Percentiles rank a stretch among this genome's conserved stretches.
These are phyloP conservation scores for Barnettozyma californica DNA, from an alignment of 805 yeast genomes.

Conservation along the genomic window DNA sequence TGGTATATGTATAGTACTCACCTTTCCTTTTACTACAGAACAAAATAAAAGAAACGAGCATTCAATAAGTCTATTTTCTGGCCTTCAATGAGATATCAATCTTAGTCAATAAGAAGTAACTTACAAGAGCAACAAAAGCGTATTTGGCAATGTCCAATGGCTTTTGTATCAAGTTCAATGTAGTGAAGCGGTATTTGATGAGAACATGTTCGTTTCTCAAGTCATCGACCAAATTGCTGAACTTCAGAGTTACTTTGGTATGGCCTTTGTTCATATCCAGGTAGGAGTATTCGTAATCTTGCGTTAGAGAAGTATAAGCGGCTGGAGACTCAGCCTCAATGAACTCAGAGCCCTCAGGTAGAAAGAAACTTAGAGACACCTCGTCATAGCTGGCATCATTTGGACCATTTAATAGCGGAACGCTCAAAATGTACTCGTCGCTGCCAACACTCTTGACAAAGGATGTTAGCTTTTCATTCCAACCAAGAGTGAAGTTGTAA, in stretches of 20 bases:
- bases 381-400: slow-evolving; percentile 61
- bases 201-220: slow-evolving; percentile 50
- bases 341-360: slow-evolving; percentile 82
- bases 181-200: slow-evolving; percentile 59
- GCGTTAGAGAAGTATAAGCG: slow-evolving; percentile 27
- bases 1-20: too few species aligned
- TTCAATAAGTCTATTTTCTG: slow-evolving; percentile 12
- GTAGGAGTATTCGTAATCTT: slow-evolving; percentile 43
- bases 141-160: slow-evolving; percentile 62
- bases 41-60: neutral
- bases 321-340: slow-evolving; percentile 55
- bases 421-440: slow-evolving; percentile 47
- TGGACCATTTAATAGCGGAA: slow-evolving; percentile 74
- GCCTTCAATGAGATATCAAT: slow-evolving; percentile 38
- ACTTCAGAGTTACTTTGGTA: slow-evolving; percentile 59
- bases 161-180: slow-evolving; percentile 49
- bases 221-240: slow-evolving; percentile 63
- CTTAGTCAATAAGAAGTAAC: slow-evolving; percentile 44
- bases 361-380: slow-evolving; percentile 54
- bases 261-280: slow-evolving; percentile 79
- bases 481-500: slow-evolving; percentile 93
- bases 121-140: slow-evolving; percentile 53
- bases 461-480: slow-evolving; percentile 58
- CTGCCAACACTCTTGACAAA: slow-evolving; percentile 39
- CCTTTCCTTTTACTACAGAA: too few species aligned